A percentile compares a stretch with the other conserved stretches of the same genome.
Evolutionary conservation across 805 yeast genomes (phyloP).

Genomic region (Starmerella tilneyi): DNA sequence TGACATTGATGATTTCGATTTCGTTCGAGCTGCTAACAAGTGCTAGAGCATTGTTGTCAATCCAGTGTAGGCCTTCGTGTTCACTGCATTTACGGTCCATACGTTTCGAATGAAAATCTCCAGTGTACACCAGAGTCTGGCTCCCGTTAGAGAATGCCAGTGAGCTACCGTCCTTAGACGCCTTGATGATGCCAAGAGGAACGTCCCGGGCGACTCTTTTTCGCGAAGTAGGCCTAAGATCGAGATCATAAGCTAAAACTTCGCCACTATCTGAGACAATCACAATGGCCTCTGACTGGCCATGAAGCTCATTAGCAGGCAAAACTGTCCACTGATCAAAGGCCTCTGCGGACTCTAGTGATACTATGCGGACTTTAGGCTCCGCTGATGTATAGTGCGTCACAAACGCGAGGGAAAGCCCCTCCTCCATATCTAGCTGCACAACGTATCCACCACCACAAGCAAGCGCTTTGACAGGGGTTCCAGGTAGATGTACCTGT

Average conservation of each 20-base stretch:
- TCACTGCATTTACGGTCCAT: not conserved
- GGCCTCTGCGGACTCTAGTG: not conserved
- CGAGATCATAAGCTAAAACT: not conserved
- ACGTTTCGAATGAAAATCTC: slow-evolving; percentile 8
- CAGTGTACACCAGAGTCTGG: not conserved
- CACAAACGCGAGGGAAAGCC: slow-evolving; percentile 1
- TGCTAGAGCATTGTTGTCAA: slow-evolving; percentile 74
- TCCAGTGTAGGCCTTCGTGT: slow-evolving; percentile 43
- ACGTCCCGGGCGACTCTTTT: not conserved
- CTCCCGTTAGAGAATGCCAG: slow-evolving; percentile 12
- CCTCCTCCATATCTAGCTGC: slow-evolving; percentile 1
- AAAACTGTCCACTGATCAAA: not conserved
- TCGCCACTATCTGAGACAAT: not conserved
- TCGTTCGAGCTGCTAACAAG: slow-evolving; percentile 26
- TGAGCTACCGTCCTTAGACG: not conserved
- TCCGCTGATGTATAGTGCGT: not conserved
- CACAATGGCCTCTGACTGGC: not conserved
- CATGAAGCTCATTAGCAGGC: not conserved
- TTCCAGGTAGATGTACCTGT: slow-evolving; percentile 13
- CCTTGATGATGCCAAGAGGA: not conserved
- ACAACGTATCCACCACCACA: slow-evolving; percentile 2
- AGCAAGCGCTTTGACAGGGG: not conserved
- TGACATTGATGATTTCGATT: slow-evolving; percentile 32
- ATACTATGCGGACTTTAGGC: not conserved
- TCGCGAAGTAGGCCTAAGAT: not conserved